A percentile compares a stretch with the other conserved stretches of the same genome.
Evolutionary conservation across 164 flowering plant species (phyloP).

Genomic region (Platanus orientalis): DNA sequence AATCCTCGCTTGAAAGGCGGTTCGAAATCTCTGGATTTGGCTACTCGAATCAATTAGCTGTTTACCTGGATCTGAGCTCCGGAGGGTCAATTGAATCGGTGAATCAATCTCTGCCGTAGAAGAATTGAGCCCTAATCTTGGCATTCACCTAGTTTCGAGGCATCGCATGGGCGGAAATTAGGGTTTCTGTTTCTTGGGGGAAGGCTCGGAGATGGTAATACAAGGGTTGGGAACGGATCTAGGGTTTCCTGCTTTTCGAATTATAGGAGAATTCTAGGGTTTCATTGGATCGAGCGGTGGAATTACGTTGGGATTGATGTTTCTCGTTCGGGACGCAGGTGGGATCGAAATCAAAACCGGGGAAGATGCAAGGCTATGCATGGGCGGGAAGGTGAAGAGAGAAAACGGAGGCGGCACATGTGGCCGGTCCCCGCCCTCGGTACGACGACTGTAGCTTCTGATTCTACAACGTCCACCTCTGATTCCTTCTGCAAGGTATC

Average conservation of each 20-base stretch:
- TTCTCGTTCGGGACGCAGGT: conserved; percentile 25
- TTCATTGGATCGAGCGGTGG: conserved; percentile 8
- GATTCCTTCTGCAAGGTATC: conserved; percentile 48
- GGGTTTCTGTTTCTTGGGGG: background rate
- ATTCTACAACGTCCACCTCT: conserved; percentile 14
- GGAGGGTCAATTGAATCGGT: conserved; percentile 19
- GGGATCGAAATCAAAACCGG: conserved; percentile 25
- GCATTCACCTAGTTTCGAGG: background rate
- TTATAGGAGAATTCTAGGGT: conserved; percentile 13
- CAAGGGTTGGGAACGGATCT: conserved; percentile 23
- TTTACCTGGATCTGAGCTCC: conserved; percentile 12
- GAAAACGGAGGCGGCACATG: conserved; percentile 65
- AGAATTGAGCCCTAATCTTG: background rate
- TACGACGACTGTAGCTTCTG: conserved; percentile 35
- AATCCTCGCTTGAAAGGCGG: conserved; percentile 13
- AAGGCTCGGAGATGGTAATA: conserved; percentile 4
- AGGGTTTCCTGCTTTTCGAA: conserved; percentile 22
- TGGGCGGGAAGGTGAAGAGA: conserved; percentile 57
- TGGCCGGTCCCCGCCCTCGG: conserved; percentile 47
- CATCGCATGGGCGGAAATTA: background rate
- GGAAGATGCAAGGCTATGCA: conserved; percentile 68
- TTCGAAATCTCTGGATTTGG: conserved; percentile 1
- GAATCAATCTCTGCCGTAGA: background rate
- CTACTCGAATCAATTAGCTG: background rate
- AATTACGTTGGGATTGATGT: conserved; percentile 43